Conservation (phyloP, 1,284 basidiomycete species). For the Cerioporus squamosus region DNA sequence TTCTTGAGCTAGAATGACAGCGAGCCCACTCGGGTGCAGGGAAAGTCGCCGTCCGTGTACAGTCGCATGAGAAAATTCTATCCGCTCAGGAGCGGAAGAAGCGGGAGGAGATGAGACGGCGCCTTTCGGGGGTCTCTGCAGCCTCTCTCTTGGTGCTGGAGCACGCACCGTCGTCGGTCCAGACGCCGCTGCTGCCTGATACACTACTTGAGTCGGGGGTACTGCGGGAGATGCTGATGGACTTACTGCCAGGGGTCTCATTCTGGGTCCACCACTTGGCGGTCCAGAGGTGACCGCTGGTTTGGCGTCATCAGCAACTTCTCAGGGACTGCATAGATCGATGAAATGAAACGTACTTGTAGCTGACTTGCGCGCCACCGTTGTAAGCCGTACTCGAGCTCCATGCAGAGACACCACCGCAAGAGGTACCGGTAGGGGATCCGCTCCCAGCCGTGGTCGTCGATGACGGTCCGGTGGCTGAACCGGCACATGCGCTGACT, state of each 20-base stretch:
- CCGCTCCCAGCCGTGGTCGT: constrained; percentile 28
- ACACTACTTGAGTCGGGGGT: neutral
- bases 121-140: constrained; percentile 8
- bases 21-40: neutral
- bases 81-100: constrained; percentile 29
- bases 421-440: constrained; percentile 39
- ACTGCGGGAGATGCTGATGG: neutral
- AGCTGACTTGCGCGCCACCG: constrained; percentile 53
- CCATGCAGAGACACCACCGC: constrained; percentile 60
- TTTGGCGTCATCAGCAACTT: neutral
- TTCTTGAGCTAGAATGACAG: constrained; percentile 10
- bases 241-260: constrained; percentile 54
- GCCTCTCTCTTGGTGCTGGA: constrained; percentile 21
- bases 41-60: neutral
- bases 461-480: constrained; percentile 31
- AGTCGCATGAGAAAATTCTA: neutral
- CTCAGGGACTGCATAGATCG: neutral
- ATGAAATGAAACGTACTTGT: constrained; percentile 43
- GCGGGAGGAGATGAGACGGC: constrained; percentile 23
- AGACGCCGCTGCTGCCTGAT: constrained; percentile 39
- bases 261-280: constrained; percentile 63
- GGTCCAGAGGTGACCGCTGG: constrained; percentile 50
- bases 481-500: constrained; percentile 62
- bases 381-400: constrained; percentile 45
- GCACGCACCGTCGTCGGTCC: constrained; percentile 42